Percentiles rank a stretch among this genome's conserved stretches.
These are phyloP conservation scores for Microbotryomycetes sp. DNA, from an alignment of 1,284 basidiomycete genomes.

Conservation along the genomic window DNA sequence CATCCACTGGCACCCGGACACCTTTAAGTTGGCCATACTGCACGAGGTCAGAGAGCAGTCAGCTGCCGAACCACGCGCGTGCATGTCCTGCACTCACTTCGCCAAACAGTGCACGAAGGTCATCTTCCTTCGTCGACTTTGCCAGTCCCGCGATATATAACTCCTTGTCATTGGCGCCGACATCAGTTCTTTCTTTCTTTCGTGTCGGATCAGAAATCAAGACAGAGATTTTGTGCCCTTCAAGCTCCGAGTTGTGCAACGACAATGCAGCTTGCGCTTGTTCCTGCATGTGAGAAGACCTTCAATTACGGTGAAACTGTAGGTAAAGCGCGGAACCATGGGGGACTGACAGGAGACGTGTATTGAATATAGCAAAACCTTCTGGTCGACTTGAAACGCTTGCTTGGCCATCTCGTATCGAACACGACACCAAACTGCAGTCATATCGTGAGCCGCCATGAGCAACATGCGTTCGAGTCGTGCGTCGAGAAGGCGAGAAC, in stretches of 20 bases:
- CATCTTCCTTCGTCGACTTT: conserved; percentile 62
- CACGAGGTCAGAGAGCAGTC: too few relatives aligned
- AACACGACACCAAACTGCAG: conserved; percentile 80
- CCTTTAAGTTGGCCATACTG: conserved; percentile 77
- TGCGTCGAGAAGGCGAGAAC: conserved; percentile 4
- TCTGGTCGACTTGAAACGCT: conserved; percentile 82
- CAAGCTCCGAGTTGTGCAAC: conserved; percentile 67
- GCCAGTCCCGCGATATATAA: conserved; percentile 78
- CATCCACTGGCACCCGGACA: conserved; percentile 67
- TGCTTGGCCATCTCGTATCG: conserved; percentile 95
- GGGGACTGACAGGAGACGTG: conserved; percentile 61
- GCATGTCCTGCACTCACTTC: conserved; percentile 48
- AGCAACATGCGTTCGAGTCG: not conserved
- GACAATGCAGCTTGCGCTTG: conserved; percentile 70
- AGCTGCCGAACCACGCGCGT: not conserved
- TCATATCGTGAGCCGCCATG: conserved; percentile 12
- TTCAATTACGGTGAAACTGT: not conserved
- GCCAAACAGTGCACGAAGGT: conserved; percentile 68
- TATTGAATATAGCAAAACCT: conserved; percentile 95
- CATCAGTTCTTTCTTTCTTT: conserved; percentile 80
- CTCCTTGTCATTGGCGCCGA: conserved; percentile 68
- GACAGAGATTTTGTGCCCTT: conserved; percentile 58
- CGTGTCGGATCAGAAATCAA: conserved; percentile 83
- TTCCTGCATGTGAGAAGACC: conserved; percentile 45
- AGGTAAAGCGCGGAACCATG: not conserved